Evolutionary conservation across 345 rosid species (phyloP).

Genomic region (Noccaea caerulescens): DNA sequence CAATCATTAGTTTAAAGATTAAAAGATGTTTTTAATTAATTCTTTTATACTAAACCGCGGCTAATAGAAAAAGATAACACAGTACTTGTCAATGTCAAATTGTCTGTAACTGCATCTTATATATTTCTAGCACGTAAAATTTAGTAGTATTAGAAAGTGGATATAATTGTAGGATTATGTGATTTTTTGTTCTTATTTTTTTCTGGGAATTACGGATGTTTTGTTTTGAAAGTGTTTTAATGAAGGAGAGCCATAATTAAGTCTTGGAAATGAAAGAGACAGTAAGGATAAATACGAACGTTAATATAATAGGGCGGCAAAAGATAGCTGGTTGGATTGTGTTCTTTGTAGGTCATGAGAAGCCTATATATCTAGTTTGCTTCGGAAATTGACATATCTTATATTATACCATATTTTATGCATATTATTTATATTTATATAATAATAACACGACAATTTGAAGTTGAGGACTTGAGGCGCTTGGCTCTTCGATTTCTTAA

Average conservation of each 20-base stretch:
- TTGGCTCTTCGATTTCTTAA: constrained; percentile 47
- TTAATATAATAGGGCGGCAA: constrained; percentile 46
- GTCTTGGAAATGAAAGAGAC: constrained; percentile 47
- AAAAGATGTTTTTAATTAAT: neutral
- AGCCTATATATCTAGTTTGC: constrained; percentile 43
- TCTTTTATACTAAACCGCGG: neutral
- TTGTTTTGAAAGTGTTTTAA: constrained; percentile 25
- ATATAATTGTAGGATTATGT: constrained; percentile 4
- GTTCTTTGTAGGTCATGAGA: constrained; percentile 44
- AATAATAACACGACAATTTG: constrained; percentile 36
- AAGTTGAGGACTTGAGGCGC: constrained; percentile 23
- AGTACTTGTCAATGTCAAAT: constrained; percentile 11
- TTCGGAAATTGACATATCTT: constrained; percentile 40
- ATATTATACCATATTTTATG: neutral
- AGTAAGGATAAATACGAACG: constrained; percentile 44
- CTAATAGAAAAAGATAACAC: neutral
- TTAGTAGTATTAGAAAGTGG: neutral
- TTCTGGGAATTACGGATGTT: constrained; percentile 35
- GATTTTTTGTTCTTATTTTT: neutral
- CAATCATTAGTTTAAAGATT: neutral
- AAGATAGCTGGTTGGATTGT: constrained; percentile 48
- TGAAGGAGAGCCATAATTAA: constrained; percentile 21
- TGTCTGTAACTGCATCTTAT: neutral
- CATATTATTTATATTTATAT: neutral
- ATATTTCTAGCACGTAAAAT: neutral